Evolutionary conservation across 805 yeast species (phyloP), one percentile per base, ranked within the genome.

Genomic region (Hanseniaspora pseudoguilliermondii): DNA sequence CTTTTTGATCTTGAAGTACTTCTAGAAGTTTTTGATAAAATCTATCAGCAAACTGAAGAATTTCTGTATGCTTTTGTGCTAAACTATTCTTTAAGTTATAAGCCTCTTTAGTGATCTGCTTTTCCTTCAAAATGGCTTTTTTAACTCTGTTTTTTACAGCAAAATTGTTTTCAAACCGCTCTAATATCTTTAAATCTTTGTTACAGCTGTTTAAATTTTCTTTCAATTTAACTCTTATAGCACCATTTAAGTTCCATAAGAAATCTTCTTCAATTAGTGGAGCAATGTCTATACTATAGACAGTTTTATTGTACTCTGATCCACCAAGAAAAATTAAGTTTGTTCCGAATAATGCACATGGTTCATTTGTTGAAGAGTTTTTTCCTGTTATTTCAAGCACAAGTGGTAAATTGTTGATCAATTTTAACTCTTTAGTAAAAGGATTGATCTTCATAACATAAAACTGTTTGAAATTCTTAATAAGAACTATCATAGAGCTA

Each of bases 381-480:
- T n/a, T 29, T 5, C 18, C 34, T 6, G 32, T 15, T n/a, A 29
- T 18, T n/a, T 29, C 32, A 25, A 44, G 10, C 29, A 25, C 2
- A 29, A 29, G n/a, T 18, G 55, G 55, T 18, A 52, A 7, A 43
- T 38, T 36, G 39, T 52, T 44, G 5, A 52, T 44, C 29, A 52
- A 16, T 10, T 7, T 29, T 3, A 52, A 1, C 11, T 52, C 55
- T 5, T 18, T 16, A 18, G 49, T 52, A 36, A 20, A 16, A 5
- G 21, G 5, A 15, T 44, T 20, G 25, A 52, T 44, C 2, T 23
- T 25, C 10, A 52, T 38, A 38, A 27, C 29, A 29, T 52, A 52
- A 44, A 52, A 13, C n/a, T 38, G 38, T 15, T 52, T 44, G 11
- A 38, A 36, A 3, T 35, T 40, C 29, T 52, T 52, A 1, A 52